Base-by-base conservation (phyloP, 2,329 filamentous ascomycete species). In the Clonostachys solani region DNA sequence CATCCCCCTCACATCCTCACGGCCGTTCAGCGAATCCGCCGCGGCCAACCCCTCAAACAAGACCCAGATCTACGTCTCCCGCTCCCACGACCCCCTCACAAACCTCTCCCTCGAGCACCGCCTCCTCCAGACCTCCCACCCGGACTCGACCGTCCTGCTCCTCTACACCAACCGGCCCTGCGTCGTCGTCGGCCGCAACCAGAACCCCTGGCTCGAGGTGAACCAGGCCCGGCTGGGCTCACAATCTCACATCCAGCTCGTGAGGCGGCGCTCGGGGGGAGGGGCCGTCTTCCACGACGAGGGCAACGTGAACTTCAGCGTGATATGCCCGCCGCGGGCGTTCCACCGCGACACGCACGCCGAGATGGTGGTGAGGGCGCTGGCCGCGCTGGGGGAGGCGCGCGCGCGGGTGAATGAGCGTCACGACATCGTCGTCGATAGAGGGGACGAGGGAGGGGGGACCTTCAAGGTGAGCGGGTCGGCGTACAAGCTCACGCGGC, bases 41-140 rank as follows among this genome's bases (percentile, higher is more conserved):
- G 66, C 71, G 19, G 62, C 70, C 2, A 54, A 73, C 50, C 60
- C 72, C n/a, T 59, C 68, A 16, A 73, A 71, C 57, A 71, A 67
- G 52, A 66, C 76, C 15, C 87, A 92, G 54, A 77, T 92, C 56
- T 91, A 90, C 68, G 73, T 83, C 50, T 92, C 88, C 12, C 71
- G 69, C 50, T 87, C 82, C 47, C 71, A 68, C 44, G 81, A 95
- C 60, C 91, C 94, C 5, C 92, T 87, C 64, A 72, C 95, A 57
- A 99, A 99, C 67, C 88, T 99, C 49, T 91, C 92, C 33, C 86
- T 96, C 58, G 94, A 99, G 72, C 90, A 97, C 64, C 86, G 89
- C 64, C 83, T 99, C 33, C 80, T 97, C 8, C 83, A 89, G 57
- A 82, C 83, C 47, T 85, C 86, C 0, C 80, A 84, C 2, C 73